A percentile compares a stretch with the other conserved stretches of the same genome.
These are phyloP conservation scores for Lasiodiplodia citricola DNA, from an alignment of 2,329 filamentous ascomycete genomes.

Conservation along the genomic window DNA sequence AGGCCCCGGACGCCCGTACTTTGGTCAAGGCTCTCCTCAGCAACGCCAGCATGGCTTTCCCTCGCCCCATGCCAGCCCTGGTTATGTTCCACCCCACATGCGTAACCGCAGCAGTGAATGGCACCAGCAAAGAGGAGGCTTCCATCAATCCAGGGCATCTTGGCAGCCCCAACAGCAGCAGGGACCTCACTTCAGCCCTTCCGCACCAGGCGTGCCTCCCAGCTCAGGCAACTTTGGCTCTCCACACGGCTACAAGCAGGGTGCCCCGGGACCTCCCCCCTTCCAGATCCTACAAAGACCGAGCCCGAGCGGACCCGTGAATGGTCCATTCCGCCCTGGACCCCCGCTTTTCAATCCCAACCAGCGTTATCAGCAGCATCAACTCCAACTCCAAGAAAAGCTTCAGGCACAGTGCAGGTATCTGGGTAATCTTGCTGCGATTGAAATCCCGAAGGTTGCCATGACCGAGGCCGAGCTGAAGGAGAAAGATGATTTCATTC, in stretches of 20 bases:
- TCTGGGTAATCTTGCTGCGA: conserved; percentile 49
- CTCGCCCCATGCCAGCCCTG: conserved; percentile 2
- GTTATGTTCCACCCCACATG: conserved; percentile 19
- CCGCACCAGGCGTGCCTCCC: neutral
- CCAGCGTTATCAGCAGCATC: conserved; percentile 10
- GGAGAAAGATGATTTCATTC: conserved; percentile 74
- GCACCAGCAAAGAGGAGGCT: conserved; percentile 13
- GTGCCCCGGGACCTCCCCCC: neutral
- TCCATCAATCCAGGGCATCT: neutral
- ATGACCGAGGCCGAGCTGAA: conserved; percentile 68
- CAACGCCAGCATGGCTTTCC: conserved; percentile 7
- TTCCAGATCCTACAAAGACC: conserved; percentile 3
- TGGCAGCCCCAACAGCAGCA: conserved; percentile 9
- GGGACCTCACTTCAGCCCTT: neutral
- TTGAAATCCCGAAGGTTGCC: conserved; percentile 63
- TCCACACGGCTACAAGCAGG: neutral
- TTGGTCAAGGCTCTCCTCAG: conserved; percentile 7
- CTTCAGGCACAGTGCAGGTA: conserved; percentile 46
- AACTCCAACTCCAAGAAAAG: conserved; percentile 23
- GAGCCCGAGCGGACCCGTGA: neutral
- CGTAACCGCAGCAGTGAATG: conserved; percentile 7
- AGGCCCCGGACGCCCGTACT: neutral
- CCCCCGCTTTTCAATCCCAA: conserved; percentile 16
- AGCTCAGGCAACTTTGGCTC: neutral
- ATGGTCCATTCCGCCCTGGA: neutral